phyloP scores from a whole-genome alignment of 2,329 filamentous ascomycete species.

The Septoria petroselini region DNA sequence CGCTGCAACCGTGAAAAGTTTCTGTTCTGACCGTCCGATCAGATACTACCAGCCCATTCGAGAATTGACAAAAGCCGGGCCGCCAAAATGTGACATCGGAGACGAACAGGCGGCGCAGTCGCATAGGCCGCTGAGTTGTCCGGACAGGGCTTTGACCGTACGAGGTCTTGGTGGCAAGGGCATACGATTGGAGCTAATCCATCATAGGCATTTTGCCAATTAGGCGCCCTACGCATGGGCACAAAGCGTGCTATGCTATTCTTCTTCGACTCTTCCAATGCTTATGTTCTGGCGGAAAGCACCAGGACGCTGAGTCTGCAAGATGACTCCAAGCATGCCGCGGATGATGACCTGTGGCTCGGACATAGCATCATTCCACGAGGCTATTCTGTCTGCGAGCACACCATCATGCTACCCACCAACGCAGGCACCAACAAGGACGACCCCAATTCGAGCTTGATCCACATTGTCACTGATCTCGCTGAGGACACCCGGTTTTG shows the following conservation, averaged over 20 bases:
- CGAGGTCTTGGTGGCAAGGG: background rate
- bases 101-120: conserved; percentile 24
- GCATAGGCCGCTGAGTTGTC: conserved; percentile 32
- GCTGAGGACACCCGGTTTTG: conserved; percentile 31
- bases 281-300: conserved; percentile 55
- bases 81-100: conserved; percentile 29
- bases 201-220: conserved; percentile 48
- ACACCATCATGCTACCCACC: conserved; percentile 28
- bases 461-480: conserved; percentile 36
- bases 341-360: conserved; percentile 32
- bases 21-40: conserved; percentile 5
- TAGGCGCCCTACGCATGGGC: conserved; percentile 50
- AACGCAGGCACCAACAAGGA: conserved; percentile 27
- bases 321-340: conserved; percentile 26
- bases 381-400: conserved; percentile 34
- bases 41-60: conserved; percentile 34
- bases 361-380: conserved; percentile 34
- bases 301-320: conserved; percentile 48
- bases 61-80: conserved; percentile 29
- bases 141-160: conserved; percentile 30
- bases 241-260: conserved; percentile 53
- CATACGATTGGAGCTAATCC: conserved; percentile 1
- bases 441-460: conserved; percentile 13
- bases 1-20: conserved; percentile 2
- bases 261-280: conserved; percentile 50